Percentiles rank a stretch among this genome's conserved stretches.
Conservation (phyloP, 2,329 filamentous ascomycete genomes). For the Chaetoscypha palmicola region DNA sequence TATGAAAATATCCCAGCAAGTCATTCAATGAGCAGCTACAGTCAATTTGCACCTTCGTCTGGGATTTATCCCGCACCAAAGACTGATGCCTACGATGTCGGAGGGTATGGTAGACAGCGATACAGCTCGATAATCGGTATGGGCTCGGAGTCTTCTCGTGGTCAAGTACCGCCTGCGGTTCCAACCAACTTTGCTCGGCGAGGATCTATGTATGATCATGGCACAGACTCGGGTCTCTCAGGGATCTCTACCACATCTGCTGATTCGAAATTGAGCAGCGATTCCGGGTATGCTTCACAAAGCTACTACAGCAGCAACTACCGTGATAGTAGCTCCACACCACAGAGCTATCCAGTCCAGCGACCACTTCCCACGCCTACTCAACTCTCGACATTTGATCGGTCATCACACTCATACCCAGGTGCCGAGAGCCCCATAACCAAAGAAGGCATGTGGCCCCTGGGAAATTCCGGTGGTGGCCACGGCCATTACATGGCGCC, state of each 20-base stretch:
- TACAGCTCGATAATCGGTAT: conserved; percentile 23
- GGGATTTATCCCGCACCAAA: conserved; percentile 23
- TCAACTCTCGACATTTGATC: conserved; percentile 19
- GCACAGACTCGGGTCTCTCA: conserved; percentile 22
- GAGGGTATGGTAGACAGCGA: conserved; percentile 20
- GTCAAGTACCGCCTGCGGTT: conserved; percentile 17
- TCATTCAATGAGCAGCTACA: conserved; percentile 13
- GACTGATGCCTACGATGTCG: conserved; percentile 21
- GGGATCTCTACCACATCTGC: conserved; percentile 20
- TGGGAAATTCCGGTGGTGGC: conserved; percentile 25
- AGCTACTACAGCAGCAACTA: conserved; percentile 17
- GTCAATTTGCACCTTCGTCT: conserved; percentile 19
- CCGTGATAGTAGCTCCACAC: conserved; percentile 15
- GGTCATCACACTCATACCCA: conserved; percentile 15
- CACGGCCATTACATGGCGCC: conserved; percentile 26
- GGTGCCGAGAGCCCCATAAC: conserved; percentile 12
- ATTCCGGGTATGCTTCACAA: conserved; percentile 26
- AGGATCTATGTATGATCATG: conserved; percentile 22
- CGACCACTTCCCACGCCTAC: conserved; percentile 23
- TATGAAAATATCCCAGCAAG: conserved; percentile 21
- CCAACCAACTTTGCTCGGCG: conserved; percentile 20
- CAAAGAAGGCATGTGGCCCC: conserved; percentile 23
- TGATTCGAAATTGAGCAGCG: conserved; percentile 24
- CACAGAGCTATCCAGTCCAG: conserved; percentile 19
- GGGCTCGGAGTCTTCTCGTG: conserved; percentile 14